Percentiles rank a stretch among this genome's conserved stretches.
These are phyloP conservation scores for Phytophthora crassamura DNA, from an alignment of 352 stramenopile species.

Conservation along the genomic window DNA sequence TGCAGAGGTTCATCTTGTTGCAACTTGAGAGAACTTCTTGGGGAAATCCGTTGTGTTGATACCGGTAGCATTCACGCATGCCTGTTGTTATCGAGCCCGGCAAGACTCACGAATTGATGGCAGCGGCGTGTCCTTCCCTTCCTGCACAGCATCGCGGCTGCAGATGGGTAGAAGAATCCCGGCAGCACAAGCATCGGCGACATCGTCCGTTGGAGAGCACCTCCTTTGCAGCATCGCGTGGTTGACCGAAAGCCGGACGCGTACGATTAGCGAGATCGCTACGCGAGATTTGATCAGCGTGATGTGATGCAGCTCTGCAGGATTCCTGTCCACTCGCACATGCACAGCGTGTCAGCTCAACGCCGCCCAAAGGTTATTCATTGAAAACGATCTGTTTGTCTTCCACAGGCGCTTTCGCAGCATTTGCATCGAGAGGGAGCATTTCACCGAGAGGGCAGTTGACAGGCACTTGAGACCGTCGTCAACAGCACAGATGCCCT, in stretches of 20 bases:
- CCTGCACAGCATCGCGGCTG: constrained; percentile 6
- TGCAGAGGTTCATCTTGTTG: constrained; percentile 16
- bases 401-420: background rate
- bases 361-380: too few relatives aligned
- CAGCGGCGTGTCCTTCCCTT: constrained; percentile 8
- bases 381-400: background rate
- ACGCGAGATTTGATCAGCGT: constrained; percentile 13
- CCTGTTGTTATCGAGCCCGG: background rate
- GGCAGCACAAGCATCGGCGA: too few relatives aligned
- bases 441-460: too few relatives aligned
- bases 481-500: too few relatives aligned
- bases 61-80: too few relatives aligned
- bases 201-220: constrained; percentile 2
- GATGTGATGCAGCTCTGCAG: too few relatives aligned
- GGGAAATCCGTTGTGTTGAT: constrained; percentile 30
- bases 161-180: constrained; percentile 14
- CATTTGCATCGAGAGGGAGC: too few relatives aligned
- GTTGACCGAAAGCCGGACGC: constrained; percentile 10
- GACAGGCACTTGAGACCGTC: too few relatives aligned
- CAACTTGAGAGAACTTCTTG: constrained; percentile 12
- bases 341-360: too few relatives aligned
- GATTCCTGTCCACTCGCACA: too few relatives aligned
- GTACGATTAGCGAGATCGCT: constrained; percentile 18
- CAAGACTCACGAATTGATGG: constrained; percentile 18
- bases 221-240: constrained; percentile 5